Evolutionary conservation across 441 rosid species (phyloP).

Genomic region (Kokia cookei): DNA sequence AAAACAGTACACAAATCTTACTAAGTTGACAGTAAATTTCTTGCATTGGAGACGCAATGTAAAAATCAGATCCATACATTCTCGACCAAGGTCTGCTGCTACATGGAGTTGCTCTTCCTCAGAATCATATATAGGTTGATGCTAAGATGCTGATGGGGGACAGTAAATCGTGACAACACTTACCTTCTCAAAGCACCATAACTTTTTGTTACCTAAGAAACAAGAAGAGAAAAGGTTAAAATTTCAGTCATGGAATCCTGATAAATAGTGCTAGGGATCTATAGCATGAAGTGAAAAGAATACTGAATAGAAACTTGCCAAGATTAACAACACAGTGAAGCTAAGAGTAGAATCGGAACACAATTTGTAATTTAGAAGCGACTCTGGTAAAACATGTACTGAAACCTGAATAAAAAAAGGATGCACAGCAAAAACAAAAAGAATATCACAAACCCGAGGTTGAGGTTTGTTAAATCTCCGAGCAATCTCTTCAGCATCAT

Average conservation of each 20-base stretch:
- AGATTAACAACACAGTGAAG: not conserved
- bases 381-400: not conserved
- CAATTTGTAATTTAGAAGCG: not conserved
- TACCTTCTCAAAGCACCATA: conserved; percentile 91
- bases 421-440: not conserved
- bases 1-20: not conserved
- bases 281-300: not conserved
- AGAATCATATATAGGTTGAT: not conserved
- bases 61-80: not conserved
- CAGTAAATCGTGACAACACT: not conserved
- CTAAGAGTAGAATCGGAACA: not conserved
- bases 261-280: not conserved
- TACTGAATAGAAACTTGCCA: not conserved
- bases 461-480: conserved; percentile 56
- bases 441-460: conserved; percentile 58
- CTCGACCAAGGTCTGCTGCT: not conserved
- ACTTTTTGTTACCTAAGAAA: conserved; percentile 64
- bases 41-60: not conserved
- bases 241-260: not conserved
- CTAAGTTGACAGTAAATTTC: not conserved
- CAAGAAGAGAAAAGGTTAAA: not conserved
- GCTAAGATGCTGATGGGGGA: not conserved
- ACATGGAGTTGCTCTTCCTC: not conserved
- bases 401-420: not conserved
- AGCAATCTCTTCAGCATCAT: conserved; percentile 41